Evolutionary conservation across 2,329 filamentous ascomycete genomes (phyloP), one percentile per base, ranked within the genome.

Genomic region (Aspergillus sp.): DNA sequence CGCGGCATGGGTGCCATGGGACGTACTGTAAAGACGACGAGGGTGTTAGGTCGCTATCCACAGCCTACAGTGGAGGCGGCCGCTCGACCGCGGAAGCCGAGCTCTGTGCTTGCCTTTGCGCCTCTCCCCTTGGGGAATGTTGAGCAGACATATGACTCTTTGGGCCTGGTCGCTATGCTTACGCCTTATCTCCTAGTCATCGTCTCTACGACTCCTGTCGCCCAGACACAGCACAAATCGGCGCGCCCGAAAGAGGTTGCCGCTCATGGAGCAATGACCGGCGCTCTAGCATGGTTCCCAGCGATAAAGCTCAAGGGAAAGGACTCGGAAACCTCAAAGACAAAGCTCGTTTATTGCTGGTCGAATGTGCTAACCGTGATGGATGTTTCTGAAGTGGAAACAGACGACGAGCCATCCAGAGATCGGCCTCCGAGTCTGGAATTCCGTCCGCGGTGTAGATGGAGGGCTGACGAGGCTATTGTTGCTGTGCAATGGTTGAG

Each of bases 401-500:
- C 77, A 9, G 76, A 81, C 5, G 79, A 82, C 25, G 74, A 84
- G 0, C 85, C 87, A 15, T 88, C 92, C 67, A 88, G 87, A 64
- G 90, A 94, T 67, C 93, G 92, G 70, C 91, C 91, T 3, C 86
- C 92, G 1, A 88, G 84, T 51, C 85, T 98, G 23, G 87, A 85
- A 49, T 99, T 99, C 77, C 88, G 85, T 71, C 86, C 92, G 3
- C 88, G 93, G 60, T 96, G 90, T 76, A 85, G 93, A 64, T 99
- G 94, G 92, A 92, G 91, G 76, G 92, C 93, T 48, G 92, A 97
- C 64, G 95, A 99, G 79, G 89, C 95, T 4, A 96, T 99, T 66
- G 95, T 97, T 61, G 93, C 93, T 1, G 91, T 98, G 3, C 95
- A 99, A 74, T 99, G 95, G 96, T 83, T 99, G 23, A 97, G 92